Evolutionary conservation across 2,329 filamentous ascomycete genomes (phyloP), one percentile per base, ranked within the genome.

Genomic region (Onygenales sp.): DNA sequence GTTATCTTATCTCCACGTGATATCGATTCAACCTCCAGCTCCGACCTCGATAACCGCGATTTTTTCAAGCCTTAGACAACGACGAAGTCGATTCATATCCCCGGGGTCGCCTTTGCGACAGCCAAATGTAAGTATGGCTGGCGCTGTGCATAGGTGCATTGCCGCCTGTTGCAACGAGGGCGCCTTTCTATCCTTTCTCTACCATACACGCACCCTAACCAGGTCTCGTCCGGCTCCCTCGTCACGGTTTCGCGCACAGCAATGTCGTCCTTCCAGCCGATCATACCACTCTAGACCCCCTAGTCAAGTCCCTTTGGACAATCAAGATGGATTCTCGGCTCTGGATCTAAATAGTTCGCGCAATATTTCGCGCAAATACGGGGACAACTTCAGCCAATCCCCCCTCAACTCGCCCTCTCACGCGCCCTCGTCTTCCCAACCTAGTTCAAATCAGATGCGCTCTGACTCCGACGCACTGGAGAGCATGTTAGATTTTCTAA

Each of bases 171-270:
- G 56, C 52, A 55, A 56, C 49, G 58, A 58, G 10, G 59, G 57
- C 38, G 62, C 79, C 6, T 67, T 82, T 11, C 69, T 83, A 4
- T 83, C 85, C 0, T 89, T 89, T 54, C 75, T 90, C 6, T 89
- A 89, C 64, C 84, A 87, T 59, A 89, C 86, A 5, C 74, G 78
- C 55, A 88, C 86, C 0, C 76, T 85, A 35, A 55, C 57, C 4
- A 52, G 55, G 11, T 42, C 47, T 35, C 36, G 13, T n/a, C 47
- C 47, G 35, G 14, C 32, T 9, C 36, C 21, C 2, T 13, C 41
- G 11, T 49, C 47, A 31, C 10, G 21, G 13, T 21, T 14, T 38
- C 5, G 35, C 7, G 17, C 36, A 27, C 21, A 3, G 21, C 21
- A 5, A 2, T 14, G 21, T 14, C 17, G 8, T 21, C 11, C 7